Evolutionary conservation across 2,329 filamentous ascomycete genomes (phyloP).

Genomic region (Metarhizium sp.): DNA sequence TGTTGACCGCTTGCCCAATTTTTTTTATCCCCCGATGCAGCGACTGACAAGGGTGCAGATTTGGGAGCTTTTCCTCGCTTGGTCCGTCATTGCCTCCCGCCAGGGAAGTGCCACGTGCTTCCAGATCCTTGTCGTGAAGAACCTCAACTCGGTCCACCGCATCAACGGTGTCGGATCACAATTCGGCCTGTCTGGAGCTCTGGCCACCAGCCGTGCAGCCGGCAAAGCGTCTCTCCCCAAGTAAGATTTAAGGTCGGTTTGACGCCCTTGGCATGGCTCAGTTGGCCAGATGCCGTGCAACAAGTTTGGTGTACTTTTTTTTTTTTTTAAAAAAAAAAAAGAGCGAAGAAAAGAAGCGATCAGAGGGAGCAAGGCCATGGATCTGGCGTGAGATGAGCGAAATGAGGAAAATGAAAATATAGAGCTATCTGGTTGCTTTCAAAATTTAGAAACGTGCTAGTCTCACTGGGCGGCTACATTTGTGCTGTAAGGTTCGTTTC

Average conservation of each 20-base stretch:
- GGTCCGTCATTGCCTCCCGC: constrained; percentile 73
- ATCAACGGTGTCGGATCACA: constrained; percentile 64
- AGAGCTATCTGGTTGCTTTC: not conserved
- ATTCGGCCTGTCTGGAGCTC: constrained; percentile 57
- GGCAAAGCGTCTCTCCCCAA: constrained; percentile 14
- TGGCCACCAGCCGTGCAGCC: constrained; percentile 21
- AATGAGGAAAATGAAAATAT: not conserved
- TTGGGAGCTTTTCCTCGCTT: constrained; percentile 87
- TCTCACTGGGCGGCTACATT: not conserved
- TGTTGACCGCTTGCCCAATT: constrained; percentile 19
- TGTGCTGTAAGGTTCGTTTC: not conserved
- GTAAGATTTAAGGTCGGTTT: not conserved
- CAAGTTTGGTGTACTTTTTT: not conserved
- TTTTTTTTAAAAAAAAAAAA: not conserved
- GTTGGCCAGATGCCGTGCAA: not conserved
- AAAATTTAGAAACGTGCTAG: not conserved
- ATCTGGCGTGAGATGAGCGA: not conserved
- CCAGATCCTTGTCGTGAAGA: constrained; percentile 82
- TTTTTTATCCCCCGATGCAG: not conserved
- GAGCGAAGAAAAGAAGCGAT: not conserved
- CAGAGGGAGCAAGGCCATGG: not conserved
- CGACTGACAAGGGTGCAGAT: constrained; percentile 44
- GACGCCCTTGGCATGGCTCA: not conserved
- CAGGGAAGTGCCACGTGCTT: constrained; percentile 80
- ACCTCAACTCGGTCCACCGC: constrained; percentile 79